Base-by-base conservation (phyloP, 2,329 filamentous ascomycete genomes). In the Aphanocladium album region DNA sequence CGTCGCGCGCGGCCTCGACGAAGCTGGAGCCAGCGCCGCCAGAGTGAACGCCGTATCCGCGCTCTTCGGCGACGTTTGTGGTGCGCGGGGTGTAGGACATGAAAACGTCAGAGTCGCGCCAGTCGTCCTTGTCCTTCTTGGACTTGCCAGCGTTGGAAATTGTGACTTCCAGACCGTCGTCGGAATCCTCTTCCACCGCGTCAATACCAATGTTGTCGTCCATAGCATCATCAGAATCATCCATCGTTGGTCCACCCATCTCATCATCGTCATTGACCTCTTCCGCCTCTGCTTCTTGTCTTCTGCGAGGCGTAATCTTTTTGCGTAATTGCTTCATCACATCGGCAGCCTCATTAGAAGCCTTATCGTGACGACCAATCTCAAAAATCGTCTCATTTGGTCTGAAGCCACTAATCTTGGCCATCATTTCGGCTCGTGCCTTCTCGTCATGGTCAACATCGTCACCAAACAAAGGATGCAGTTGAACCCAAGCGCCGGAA, bases 371-470 rank as follows among this genome's bases (percentile, higher is more conserved):
- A 66, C 88, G 86, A 7, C 90, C 89, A 64, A 97, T 88, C 74
- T 99, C 95, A 67, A 99, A 99, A n/a, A 99, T 91, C 0, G 93
- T 98, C 74, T 99, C 95, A 47, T 88, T 82, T 0, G 96, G 95
- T 67, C 91, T 86, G 77, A 95, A 99, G 2, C 89, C 89, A 68
- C 91, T 93, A 61, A 99, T 91, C 62, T 88, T 85, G 35, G 91
- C 91, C 33, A 99, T 79, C 90, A 99, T 96, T 55, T 89, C 87
- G 53, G 92, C 86, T 35, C 93, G 85, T 53, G 90, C 87, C 62
- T 86, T 82, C 69, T 93, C 90, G 30, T 83, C 76, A 37, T 83
- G 78, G 60, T 85, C 82, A 0, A 83, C 83, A 56, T 89, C 84
- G 58, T 89, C 81, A 39, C 88, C 87, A 70, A 98, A 98, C 0